phyloP scores from a whole-genome alignment of 2,329 filamentous ascomycete genomes.

The Orbilia brochopaga region DNA sequence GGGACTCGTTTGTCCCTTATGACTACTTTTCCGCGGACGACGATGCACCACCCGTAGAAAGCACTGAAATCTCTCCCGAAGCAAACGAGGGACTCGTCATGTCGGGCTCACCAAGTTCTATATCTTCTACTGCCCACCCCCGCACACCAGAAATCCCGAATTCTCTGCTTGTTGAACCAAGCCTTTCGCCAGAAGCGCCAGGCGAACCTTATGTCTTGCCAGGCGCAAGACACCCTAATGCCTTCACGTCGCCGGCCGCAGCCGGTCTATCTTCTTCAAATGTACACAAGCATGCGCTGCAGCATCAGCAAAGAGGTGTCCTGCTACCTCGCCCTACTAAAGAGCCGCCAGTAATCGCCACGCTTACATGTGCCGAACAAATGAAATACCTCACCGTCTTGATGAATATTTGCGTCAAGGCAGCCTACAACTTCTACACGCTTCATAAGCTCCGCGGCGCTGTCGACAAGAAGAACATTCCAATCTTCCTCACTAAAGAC shows the following conservation, averaged over 20 bases:
- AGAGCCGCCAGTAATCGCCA: constrained; percentile 13
- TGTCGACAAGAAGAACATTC: constrained; percentile 31
- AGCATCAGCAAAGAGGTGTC: background rate
- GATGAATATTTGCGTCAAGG: constrained; percentile 23
- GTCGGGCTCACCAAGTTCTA: background rate
- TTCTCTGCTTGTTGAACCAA: background rate
- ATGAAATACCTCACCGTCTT: constrained; percentile 21
- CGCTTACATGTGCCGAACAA: constrained; percentile 13
- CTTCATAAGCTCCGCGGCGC: constrained; percentile 8
- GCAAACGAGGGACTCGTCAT: background rate
- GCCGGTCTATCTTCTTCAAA: background rate
- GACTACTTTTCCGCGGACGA: background rate
- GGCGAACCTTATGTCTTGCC: background rate
- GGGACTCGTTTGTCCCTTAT: constrained; percentile 13
- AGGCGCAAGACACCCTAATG: background rate
- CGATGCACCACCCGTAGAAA: constrained; percentile 4
- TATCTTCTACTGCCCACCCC: background rate
- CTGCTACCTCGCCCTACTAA: constrained; percentile 5
- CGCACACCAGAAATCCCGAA: background rate
- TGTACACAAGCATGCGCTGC: background rate
- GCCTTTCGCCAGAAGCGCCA: background rate
- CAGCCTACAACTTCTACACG: constrained; percentile 22
- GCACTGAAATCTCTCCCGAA: constrained; percentile 11
- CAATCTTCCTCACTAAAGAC: constrained; percentile 32
- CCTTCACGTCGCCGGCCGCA: background rate